A percentile compares a stretch with the other conserved stretches of the same genome.
These are phyloP conservation scores for Globomyces pollinis-pini DNA, from an alignment of 192 early-diverging fungal species.

Conservation along the genomic window DNA sequence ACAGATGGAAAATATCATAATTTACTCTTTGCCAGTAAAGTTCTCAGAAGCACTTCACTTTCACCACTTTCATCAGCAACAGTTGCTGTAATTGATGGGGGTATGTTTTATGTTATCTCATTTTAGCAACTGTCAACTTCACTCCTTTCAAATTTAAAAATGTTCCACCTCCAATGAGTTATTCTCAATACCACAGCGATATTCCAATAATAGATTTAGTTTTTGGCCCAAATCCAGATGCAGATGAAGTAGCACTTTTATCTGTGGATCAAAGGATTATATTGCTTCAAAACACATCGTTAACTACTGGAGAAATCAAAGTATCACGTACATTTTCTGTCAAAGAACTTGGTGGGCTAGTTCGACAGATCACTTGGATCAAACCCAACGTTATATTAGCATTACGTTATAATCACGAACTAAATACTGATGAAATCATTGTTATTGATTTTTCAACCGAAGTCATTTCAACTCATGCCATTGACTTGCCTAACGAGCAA, in stretches of 20 bases:
- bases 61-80: conserved; percentile 37
- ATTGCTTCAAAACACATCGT: background rate
- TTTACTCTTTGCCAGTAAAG: background rate
- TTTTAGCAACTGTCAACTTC: conserved; percentile 33
- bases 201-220: too few species aligned
- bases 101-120: background rate
- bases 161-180: conserved; percentile 92
- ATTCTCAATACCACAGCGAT: conserved; percentile 33
- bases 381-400: conserved; percentile 40
- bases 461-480: background rate
- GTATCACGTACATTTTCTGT: too few species aligned
- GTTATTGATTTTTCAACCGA: background rate
- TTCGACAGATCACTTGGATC: conserved; percentile 68
- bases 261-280: background rate
- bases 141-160: conserved; percentile 78
- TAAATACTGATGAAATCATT: background rate
- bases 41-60: conserved; percentile 24
- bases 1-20: background rate
- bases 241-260: too few species aligned
- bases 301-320: too few species aligned
- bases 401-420: conserved; percentile 39
- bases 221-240: too few species aligned
- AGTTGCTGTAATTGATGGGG: conserved; percentile 74
- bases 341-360: background rate
- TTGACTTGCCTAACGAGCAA: background rate